Base-by-base conservation (phyloP, 176 grass and related monocot genomes). In the Carex kokanica region DNA sequence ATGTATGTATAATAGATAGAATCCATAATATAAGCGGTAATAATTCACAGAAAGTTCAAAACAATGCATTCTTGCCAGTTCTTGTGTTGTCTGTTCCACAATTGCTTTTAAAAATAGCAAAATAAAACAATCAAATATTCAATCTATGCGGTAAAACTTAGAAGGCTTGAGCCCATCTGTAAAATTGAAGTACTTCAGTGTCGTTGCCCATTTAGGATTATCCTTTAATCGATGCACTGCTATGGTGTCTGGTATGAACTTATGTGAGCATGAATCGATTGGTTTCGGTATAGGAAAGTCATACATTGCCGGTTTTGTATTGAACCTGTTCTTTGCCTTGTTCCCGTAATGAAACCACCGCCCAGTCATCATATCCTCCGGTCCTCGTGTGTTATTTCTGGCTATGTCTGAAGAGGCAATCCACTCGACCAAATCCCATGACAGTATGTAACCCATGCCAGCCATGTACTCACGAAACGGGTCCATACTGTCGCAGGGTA, bases 381-480 rank as follows among this genome's bases (percentile, higher is more conserved):
- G 2, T 2, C 84, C 84, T 6, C 18, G 45, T 12, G 36, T 21
- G 21, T 85, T 53, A 13, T 79, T 85, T 36, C 18, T 77, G 1
- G 74, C n/a, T 14, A 29, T 34, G 9, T 64, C 73, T 13, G 84
- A 78, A 29, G 66, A 27, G 12, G 72, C 84, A 0, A 85, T 85
- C 84, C 84, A 85, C 31, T 77, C 84, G 3, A 85, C 84, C 72
- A 85, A n/a, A 65, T 85, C 84, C 84, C 84, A 85, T 1, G 84
- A 85, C 36, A 85, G 17, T 53, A 85, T n/a, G 71, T 78, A 85
- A 24, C 71, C 84, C 84, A 85, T 85, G 20, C 84, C 84, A 23
- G 69, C 31, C 84, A 85, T 85, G 71, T 64, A 85, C 34, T 84
- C 54, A 13, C 25, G 52, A 38, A 74, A 70, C 8, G 82, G 64